Evolutionary conservation across 176 grass and related monocot species (phyloP), one percentile per base, ranked within the genome.

Genomic region (Zoysia pacifica): DNA sequence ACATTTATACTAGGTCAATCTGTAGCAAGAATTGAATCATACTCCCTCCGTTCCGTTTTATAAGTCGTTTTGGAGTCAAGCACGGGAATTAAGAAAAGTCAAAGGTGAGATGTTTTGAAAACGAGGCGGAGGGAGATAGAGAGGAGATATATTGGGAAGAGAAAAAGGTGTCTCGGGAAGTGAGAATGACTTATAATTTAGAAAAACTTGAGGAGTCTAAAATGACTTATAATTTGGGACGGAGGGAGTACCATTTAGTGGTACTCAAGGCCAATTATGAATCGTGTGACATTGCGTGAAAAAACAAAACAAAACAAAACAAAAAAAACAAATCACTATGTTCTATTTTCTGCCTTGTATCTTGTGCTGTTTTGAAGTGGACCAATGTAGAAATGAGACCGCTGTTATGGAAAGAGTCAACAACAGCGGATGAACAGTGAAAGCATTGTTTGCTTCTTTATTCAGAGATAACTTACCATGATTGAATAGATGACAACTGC

Each of bases 201-300:
- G 28, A 0, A 28, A 28, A 28, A 28, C 28, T 28, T 28, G 28
- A 28, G 28, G 28, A 28, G 28, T 28, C 28, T 28, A 28, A 28
- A 28, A 28, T 28, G 28, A 28, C 28, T 28, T 28, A 28, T 28
- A 28, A 28, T 28, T 28, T 28, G 28, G 28, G 28, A 28, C 28
- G 28, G 28, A 28, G 28, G 28, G 28, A 28, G 18, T 83, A 73
- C 50, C 46, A 42, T 88, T 40, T 88, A 74, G 14, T 79, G 44
- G 60, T 74, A 7, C 44, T 15, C 69, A 59, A 67, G 44, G 7
- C 40, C 60, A 43, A 43, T 38, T 50, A 40, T 52, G 59, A 77
- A 77, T 73, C 10, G 65, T 72, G 56, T 72, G 56, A 3, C 59
- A 77, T 87, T 72, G 40, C 73, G 58, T 6, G 58, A 55, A 11